Evolutionary conservation across 257 asterid species (phyloP).

Genomic region (Sherardia arvensis): DNA sequence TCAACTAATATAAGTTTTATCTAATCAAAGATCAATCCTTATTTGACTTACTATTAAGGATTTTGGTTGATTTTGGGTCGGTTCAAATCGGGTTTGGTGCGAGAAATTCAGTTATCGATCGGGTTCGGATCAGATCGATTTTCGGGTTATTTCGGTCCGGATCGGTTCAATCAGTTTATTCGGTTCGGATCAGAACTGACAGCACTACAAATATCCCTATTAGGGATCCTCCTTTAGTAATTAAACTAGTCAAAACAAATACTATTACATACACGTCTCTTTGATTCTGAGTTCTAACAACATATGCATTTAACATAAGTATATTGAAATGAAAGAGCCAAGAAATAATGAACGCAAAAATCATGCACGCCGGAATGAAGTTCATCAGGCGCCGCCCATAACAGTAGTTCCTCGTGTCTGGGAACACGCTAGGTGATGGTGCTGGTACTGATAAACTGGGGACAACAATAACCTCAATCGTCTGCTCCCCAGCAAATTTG

Average conservation of each 20-base stretch:
- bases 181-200: no score
- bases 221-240: not conserved
- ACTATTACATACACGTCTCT: conserved; percentile 8
- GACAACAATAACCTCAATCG: conserved; percentile 16
- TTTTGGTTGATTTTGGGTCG: no score
- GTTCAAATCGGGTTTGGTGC: no score
- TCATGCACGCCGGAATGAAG: conserved; percentile 41
- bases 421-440: conserved; percentile 15
- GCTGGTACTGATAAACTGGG: conserved; percentile 14
- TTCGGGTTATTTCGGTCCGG: no score
- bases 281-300: no score
- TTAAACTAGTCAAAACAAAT: no score
- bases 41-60: no score
- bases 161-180: no score
- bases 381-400: conserved; percentile 40
- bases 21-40: no score
- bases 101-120: no score
- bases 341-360: conserved; percentile 42
- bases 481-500: conserved; percentile 32
- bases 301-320: conserved; percentile 17
- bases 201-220: conserved; percentile 3
- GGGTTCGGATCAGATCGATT: no score
- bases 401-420: conserved; percentile 28
- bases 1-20: no score
- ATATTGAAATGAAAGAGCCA: conserved; percentile 48